Evolutionary conservation across 805 yeast genomes (phyloP), one percentile per base, ranked within the genome.

Genomic region (Teunomyces kruisii): DNA sequence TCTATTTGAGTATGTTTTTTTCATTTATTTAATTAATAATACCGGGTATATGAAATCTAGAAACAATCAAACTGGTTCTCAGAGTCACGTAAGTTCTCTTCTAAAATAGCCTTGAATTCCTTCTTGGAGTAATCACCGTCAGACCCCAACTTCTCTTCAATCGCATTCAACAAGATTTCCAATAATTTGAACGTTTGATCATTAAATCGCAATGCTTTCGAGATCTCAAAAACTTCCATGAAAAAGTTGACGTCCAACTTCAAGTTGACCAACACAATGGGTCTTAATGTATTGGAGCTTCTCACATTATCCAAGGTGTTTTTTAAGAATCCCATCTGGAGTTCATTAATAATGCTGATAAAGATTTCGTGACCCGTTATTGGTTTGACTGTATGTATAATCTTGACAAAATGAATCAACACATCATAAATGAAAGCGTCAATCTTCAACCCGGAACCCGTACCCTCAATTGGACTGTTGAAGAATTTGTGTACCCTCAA

Each of bases 341-440:
- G 55, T 40, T 70, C 73, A 39, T 65, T 68, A 5, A 71, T 58
- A 5, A 72, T 63, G 16, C 55, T 63, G 10, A 61, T 55, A 41
- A 72, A 72, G 6, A 68, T 65, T 10, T 62, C 68, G 5, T 49
- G 48, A 13, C 66, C 68, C 1, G 75, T 70, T 14, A 72, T 59
- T 10, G 77, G 77, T 46, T 68, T 69, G 22, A 72, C 61, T 13
- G 58, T 62, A 41, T 71, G 66, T 4, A 68, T 64, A 31, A 72
- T 53, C 49, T 65, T 69, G 10, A 72, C 76, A 52, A 70, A 70
- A 51, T 70, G 75, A 26, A 70, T 56, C 41, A 72, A 57, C 4
- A 66, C 56, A 35, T 65, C 71, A 52, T 67, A 72, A 12, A 70
- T 61, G 38, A 69, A 70, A 2, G 71, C 71, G 47, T 72, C 74